Evolutionary conservation across 2,329 filamentous ascomycete genomes (phyloP).

Genomic region (Drechslerella coelobrocha): DNA sequence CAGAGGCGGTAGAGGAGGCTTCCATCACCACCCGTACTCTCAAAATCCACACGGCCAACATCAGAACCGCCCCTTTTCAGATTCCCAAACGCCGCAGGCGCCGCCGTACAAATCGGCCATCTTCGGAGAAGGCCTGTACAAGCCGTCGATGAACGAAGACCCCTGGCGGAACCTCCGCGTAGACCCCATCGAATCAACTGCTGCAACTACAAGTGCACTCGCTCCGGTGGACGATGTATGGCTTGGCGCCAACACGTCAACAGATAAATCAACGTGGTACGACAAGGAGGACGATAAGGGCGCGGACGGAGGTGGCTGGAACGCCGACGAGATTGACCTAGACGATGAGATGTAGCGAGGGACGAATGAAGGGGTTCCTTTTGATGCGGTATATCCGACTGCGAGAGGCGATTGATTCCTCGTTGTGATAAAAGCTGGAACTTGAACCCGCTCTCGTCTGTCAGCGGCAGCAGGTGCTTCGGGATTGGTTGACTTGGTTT

Average conservation of each 20-base stretch:
- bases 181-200: not conserved
- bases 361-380: not conserved
- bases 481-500: too few relatives aligned
- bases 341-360: conserved; percentile 17
- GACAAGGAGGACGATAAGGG: conserved; percentile 42
- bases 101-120: conserved; percentile 18
- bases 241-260: conserved; percentile 12
- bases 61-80: not conserved
- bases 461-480: too few relatives aligned
- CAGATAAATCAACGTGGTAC: conserved; percentile 16
- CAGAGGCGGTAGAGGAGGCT: not conserved
- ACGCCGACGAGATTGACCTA: conserved; percentile 43
- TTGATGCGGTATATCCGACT: too few relatives aligned
- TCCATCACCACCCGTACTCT: conserved; percentile 34
- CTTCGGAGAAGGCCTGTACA: conserved; percentile 44
- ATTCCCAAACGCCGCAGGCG: conserved; percentile 12
- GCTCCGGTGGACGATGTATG: conserved; percentile 16
- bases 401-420: not conserved
- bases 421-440: not conserved
- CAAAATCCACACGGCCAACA: not conserved
- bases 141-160: conserved; percentile 41
- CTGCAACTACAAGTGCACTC: not conserved
- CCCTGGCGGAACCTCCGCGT: conserved; percentile 19
- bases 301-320: conserved; percentile 34
- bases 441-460: too few relatives aligned